These are phyloP conservation scores for Gossypium gossypioides DNA, from an alignment of 441 rosid species.

Conservation along the genomic window DNA sequence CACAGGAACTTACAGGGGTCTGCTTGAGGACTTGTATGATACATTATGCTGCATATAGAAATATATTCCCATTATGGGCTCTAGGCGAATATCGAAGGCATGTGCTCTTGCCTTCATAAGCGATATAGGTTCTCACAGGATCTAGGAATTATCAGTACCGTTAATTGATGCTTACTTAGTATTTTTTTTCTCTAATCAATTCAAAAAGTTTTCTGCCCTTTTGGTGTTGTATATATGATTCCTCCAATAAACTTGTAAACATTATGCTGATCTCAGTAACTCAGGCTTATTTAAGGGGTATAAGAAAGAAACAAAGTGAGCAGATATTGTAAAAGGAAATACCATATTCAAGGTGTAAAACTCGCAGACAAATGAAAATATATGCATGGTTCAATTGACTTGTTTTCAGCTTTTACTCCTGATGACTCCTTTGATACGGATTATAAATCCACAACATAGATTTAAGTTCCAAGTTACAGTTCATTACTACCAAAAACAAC, in stretches of 20 bases:
- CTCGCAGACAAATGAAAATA: background rate
- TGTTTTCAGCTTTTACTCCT: background rate
- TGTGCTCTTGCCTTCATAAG: background rate
- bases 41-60: constrained; percentile 8
- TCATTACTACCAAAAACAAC: background rate
- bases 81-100: constrained; percentile 2
- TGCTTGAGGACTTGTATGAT: constrained; percentile 10
- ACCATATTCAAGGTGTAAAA: background rate
- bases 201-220: background rate
- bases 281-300: background rate
- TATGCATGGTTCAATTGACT: background rate
- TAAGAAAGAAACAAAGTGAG: background rate
- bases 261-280: background rate
- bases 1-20: constrained; percentile 6
- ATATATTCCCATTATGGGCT: constrained; percentile 8
- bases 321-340: background rate
- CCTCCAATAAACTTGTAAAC: background rate
- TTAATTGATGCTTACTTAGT: background rate
- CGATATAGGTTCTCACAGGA: background rate
- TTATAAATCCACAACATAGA: background rate
- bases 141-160: background rate
- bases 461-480: background rate
- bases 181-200: background rate
- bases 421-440: no score
- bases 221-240: background rate